These are phyloP conservation scores for Candida sp. DNA, from an alignment of 1,139 yeast species.

Conservation along the genomic window DNA sequence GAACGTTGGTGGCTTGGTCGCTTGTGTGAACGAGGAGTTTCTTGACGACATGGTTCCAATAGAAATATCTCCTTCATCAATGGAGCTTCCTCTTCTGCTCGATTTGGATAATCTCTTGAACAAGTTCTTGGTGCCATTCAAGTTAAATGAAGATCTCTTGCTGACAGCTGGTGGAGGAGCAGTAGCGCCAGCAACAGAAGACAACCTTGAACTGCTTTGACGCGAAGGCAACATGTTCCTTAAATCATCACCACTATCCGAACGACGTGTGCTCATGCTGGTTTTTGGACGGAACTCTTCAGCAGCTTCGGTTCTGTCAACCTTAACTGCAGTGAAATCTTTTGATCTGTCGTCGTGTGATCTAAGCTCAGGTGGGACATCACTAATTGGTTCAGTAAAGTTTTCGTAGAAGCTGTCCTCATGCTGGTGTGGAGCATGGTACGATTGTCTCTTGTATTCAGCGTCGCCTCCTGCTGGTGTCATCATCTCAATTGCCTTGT, in stretches of 20 bases:
- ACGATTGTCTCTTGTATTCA: not conserved
- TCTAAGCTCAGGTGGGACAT: slow-evolving; percentile 7
- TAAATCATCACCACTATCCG: slow-evolving; percentile 1
- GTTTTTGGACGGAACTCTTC: not conserved
- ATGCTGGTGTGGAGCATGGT: not conserved
- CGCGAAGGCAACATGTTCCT: not conserved
- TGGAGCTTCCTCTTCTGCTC: slow-evolving; percentile 19
- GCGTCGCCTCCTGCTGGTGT: not conserved
- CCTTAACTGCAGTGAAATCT: slow-evolving; percentile 2
- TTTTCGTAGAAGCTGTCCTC: slow-evolving; percentile 5
- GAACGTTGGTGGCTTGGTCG: slow-evolving; percentile 12
- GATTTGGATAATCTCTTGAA: slow-evolving; percentile 40
- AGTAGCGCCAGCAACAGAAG: slow-evolving; percentile 3
- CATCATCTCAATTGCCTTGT: slow-evolving; percentile 5
- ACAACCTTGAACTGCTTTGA: not conserved
- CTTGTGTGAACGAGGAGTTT: slow-evolving; percentile 1
- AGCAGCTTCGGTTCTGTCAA: not conserved
- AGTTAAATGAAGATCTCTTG: slow-evolving; percentile 25
- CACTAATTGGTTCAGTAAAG: slow-evolving; percentile 11
- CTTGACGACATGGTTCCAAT: slow-evolving; percentile 2
- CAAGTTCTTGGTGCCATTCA: slow-evolving; percentile 32
- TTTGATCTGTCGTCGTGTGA: not conserved
- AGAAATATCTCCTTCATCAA: slow-evolving; percentile 15
- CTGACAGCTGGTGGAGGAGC: slow-evolving; percentile 4
- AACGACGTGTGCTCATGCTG: slow-evolving; percentile 1